Evolutionary conservation across 1,284 basidiomycete genomes (phyloP), one percentile per base, ranked within the genome.

Genomic region (Trametes sp.): DNA sequence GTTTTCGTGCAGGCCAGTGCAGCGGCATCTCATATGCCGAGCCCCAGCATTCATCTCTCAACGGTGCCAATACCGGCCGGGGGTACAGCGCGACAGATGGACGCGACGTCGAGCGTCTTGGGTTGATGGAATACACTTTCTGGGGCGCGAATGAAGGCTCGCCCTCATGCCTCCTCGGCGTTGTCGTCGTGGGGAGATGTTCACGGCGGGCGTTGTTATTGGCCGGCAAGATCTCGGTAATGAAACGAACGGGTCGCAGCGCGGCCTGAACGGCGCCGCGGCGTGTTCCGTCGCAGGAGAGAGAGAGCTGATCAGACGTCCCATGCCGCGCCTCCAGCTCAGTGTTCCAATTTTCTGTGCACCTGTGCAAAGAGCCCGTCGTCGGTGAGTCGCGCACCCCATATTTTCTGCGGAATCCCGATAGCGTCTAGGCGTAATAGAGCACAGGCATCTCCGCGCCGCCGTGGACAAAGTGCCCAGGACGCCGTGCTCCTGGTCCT

Each of bases 211-310:
- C 19, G 16, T 26, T 33, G 38, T 50, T 33, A 63, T 66, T 66
- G 65, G 65, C 38, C 50, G 52, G 61, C 19, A 29, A 36, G 59
- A 63, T 21, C 14, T 61, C 64, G 61, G 61, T 48, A 52, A 55
- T 58, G 46, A 63, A 58, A n/a, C 48, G 35, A 57, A 53, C 57
- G 49, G 44, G 29, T 46, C n/a, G 41, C 29, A 58, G 51, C 35
- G 57, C 59, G 56, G 59, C 54, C 44, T 48, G 26, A 23, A 56
- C 35, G 42, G 48, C 57, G 56, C 52, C 29, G 23, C 33, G 33
- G 51, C 51, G 51, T 41, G 24, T 19, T 24, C 50, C 33, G 31
- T 23, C 50, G 3, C 35, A 13, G 21, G 24, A 23, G 16, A 24
- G 13, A 9, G 4, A 24, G 7, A 26, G n/a, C 33, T 16, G 33